Base-by-base conservation (phyloP, 2,329 filamentous ascomycete genomes). In the Tolypocladium inflatum region DNA sequence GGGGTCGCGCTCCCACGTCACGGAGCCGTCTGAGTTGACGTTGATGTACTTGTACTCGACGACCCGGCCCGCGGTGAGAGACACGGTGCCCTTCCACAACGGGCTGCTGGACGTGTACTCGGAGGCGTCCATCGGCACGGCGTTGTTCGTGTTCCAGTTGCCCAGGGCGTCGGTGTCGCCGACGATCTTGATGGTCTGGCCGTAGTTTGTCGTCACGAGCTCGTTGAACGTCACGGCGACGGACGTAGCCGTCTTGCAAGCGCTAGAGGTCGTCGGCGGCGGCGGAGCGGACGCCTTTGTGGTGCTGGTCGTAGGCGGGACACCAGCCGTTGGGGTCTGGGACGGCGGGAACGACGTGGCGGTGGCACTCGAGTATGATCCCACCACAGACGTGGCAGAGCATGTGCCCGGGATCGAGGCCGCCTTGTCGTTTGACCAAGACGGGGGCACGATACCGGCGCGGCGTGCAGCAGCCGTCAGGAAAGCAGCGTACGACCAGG, bases 401-500 rank as follows among this genome's bases (percentile, higher is more conserved):
- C 84, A 87, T 1, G 70, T 67, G 2, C 71, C 63, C 0, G 84
- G 82, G 0, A 85, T 71, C 0, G 74, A 73, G 59, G 75, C 77
- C 3, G 75, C 76, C 7, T 73, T 65, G 51, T 71, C 61, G 35
- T 72, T 77, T 4, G 76, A 76, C 85, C 85, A 88, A 7, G 82
- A 79, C 1, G 77, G 73, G 1, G 85, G 84, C 10, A 85, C 70
- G 19, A 80, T 65, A 23, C 78, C 78, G 53, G 78, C 77, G 53
- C 85, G 80, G 42, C 85, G 80, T 48, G 78, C 78, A 30, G 76
- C 73, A n/a, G 81, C 81, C 0, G 86, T 87, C 53, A 90, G 73
- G 70, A 90, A 86, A 0, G 86, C 79, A 1, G 86, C 85, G 63
- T 89, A 90, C 0, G 86, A 89, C 87, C 87, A 90, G 3, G 87